Conservation (phyloP, 805 yeast genomes). For the Starmerella stigmatis region DNA sequence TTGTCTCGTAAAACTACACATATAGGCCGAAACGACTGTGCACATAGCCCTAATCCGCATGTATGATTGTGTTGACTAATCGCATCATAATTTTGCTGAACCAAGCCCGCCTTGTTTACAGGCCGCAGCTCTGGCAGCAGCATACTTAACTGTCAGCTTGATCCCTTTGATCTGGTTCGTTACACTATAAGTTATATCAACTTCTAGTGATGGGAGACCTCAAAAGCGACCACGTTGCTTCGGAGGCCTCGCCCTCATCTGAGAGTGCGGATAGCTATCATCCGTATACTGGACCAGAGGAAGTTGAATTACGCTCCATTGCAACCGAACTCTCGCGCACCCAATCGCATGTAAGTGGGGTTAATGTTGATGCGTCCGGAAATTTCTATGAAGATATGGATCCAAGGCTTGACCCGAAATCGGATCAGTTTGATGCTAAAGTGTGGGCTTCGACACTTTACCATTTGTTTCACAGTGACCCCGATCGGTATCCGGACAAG, state of each 20-base stretch:
- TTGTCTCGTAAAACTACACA: too few species aligned
- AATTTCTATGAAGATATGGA: slow-evolving; percentile 26
- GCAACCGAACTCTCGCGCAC: background rate
- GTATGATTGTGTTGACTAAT: too few species aligned
- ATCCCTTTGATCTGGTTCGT: too few species aligned
- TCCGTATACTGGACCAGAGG: background rate
- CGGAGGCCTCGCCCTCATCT: background rate
- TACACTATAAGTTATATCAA: too few species aligned
- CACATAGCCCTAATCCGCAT: too few species aligned
- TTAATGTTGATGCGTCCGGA: background rate
- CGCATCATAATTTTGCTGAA: too few species aligned
- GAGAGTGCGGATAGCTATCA: background rate
- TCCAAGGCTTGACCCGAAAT: slow-evolving; percentile 48
- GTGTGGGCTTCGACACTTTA: slow-evolving; percentile 57
- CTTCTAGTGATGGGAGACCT: slow-evolving; percentile 26
- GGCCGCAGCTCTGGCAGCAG: too few species aligned
- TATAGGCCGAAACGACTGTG: too few species aligned
- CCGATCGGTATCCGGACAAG: slow-evolving; percentile 48
- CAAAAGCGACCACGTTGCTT: background rate
- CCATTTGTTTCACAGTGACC: slow-evolving; percentile 42
- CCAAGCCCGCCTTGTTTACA: too few species aligned
- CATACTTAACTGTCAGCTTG: too few species aligned
- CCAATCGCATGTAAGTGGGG: background rate
- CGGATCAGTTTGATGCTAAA: slow-evolving; percentile 44
- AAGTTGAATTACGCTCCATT: background rate